These are phyloP conservation scores for Monilinia laxa DNA, from an alignment of 2,329 filamentous ascomycete species.

Conservation along the genomic window DNA sequence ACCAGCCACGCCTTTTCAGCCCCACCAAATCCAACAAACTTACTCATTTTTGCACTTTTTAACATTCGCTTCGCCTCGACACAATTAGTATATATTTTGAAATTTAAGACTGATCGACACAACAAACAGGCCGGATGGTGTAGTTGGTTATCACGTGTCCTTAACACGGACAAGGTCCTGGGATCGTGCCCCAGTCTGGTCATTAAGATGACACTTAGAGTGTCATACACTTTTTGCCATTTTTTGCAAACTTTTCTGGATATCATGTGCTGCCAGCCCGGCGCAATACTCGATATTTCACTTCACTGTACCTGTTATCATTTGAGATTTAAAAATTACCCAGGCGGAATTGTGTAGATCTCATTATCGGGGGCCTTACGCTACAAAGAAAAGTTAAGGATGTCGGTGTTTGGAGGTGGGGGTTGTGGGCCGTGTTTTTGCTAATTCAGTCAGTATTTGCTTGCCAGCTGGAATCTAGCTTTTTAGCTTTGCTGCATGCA, in stretches of 20 bases:
- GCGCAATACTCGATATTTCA: too few relatives aligned
- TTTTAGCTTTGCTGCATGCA: too few relatives aligned
- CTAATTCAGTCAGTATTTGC: too few relatives aligned
- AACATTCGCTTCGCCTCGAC: neutral
- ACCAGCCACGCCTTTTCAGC: neutral
- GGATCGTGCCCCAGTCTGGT: neutral
- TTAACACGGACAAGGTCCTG: constrained; percentile 21
- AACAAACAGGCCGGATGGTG: constrained; percentile 7
- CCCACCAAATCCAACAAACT: constrained; percentile 1
- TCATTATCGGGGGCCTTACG: too few relatives aligned
- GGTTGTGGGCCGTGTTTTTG: too few relatives aligned
- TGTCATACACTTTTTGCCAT: neutral
- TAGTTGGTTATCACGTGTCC: constrained; percentile 22
- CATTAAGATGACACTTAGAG: fast-evolving
- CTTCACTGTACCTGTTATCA: too few relatives aligned
- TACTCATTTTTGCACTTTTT: neutral
- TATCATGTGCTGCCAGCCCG: neutral
- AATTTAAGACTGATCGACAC: neutral
- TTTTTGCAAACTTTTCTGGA: neutral
- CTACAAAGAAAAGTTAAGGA: too few relatives aligned
- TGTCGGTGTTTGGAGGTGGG: too few relatives aligned
- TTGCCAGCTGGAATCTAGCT: too few relatives aligned
- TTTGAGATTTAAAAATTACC: too few relatives aligned
- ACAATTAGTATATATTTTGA: neutral
- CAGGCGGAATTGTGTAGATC: too few relatives aligned